These are phyloP conservation scores for Coniophora puteana DNA, from an alignment of 1,284 basidiomycete species.

Conservation along the genomic window DNA sequence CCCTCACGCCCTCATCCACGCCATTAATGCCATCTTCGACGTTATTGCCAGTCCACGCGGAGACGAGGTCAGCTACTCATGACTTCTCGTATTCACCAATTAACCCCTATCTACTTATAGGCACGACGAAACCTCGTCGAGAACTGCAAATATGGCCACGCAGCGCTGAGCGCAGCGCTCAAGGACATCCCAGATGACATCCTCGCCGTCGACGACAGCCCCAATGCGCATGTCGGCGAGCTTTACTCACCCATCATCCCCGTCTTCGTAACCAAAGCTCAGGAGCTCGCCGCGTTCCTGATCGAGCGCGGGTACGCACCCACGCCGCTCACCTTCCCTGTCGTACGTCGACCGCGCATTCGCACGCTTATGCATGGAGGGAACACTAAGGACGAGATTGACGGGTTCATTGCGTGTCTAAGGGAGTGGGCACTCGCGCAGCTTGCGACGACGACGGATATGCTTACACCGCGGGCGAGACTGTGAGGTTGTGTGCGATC, in stretches of 20 bases:
- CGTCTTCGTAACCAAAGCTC: conserved; percentile 41
- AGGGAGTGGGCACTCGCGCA: conserved; percentile 7
- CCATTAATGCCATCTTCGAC: conserved; percentile 40
- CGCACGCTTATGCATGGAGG: conserved; percentile 44
- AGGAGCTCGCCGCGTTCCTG: conserved; percentile 32
- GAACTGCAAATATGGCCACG: conserved; percentile 5
- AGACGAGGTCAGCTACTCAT: conserved; percentile 27
- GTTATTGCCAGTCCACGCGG: conserved; percentile 34
- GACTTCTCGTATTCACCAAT: neutral
- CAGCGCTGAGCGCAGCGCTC: neutral
- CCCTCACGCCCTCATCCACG: conserved; percentile 42
- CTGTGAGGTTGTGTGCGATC: no score
- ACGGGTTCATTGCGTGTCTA: conserved; percentile 12
- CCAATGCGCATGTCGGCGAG: neutral
- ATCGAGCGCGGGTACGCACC: conserved; percentile 34
- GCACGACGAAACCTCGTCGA: neutral
- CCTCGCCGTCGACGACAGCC: neutral
- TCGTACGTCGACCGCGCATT: conserved; percentile 43
- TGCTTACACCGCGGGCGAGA: no score
- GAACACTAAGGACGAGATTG: conserved; percentile 36
- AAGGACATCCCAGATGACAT: conserved; percentile 2
- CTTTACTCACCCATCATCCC: conserved; percentile 44
- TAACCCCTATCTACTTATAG: neutral
- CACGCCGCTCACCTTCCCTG: conserved; percentile 37
- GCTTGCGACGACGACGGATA: no score